These are phyloP conservation scores for Aspergillus sp. DNA, from an alignment of 2,329 filamentous ascomycete species.

Conservation along the genomic window DNA sequence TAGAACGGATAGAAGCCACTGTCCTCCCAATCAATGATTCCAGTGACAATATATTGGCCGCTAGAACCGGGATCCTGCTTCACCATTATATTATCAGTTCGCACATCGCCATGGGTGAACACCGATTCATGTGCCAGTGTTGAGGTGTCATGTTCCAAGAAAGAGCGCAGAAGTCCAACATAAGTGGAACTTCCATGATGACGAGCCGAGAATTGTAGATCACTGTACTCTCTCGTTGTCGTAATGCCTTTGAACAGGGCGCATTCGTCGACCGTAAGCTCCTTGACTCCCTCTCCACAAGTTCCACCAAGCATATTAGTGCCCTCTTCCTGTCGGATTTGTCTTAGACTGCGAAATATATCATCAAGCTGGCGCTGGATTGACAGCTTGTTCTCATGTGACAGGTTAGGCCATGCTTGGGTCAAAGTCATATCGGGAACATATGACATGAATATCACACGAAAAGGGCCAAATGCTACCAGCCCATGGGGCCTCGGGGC, in stretches of 20 bases:
- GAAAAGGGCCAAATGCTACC: conserved; percentile 23
- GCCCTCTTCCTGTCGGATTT: conserved; percentile 18
- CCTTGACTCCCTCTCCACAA: conserved; percentile 29
- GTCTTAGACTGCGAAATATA: conserved; percentile 25
- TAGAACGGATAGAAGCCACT: conserved; percentile 35
- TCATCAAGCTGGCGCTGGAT: conserved; percentile 24
- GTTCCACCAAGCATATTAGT: conserved; percentile 25
- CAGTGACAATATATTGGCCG: conserved; percentile 21
- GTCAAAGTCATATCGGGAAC: conserved; percentile 25
- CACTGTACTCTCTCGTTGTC: neutral
- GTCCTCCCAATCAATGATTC: conserved; percentile 36
- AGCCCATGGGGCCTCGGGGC: conserved; percentile 31
- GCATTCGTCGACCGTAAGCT: conserved; percentile 24
- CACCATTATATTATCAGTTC: conserved; percentile 30
- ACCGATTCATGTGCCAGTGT: conserved; percentile 20
- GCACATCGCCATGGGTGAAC: conserved; percentile 33
- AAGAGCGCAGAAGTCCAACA: conserved; percentile 25
- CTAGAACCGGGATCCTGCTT: conserved; percentile 14
- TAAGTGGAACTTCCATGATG: conserved; percentile 25
- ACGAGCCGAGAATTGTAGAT: conserved; percentile 10
- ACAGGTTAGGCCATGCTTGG: conserved; percentile 26
- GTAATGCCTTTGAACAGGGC: conserved; percentile 25
- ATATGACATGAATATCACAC: conserved; percentile 33
- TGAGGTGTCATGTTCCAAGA: conserved; percentile 16
- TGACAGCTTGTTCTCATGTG: conserved; percentile 22